Evolutionary conservation across 2,329 filamentous ascomycete species (phyloP).

Genomic region (Intubia oerlemansii): DNA sequence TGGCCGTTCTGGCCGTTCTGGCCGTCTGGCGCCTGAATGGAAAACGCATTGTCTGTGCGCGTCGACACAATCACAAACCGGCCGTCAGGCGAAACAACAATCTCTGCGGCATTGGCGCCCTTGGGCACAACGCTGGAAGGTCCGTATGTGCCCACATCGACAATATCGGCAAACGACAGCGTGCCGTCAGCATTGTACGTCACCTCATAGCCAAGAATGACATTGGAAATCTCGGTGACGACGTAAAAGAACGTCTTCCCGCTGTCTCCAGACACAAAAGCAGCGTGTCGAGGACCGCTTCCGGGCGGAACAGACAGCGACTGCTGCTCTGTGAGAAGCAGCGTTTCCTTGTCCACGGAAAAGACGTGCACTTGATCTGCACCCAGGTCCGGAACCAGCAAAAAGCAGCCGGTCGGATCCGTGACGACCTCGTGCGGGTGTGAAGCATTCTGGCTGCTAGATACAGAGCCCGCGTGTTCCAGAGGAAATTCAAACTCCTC

Average conservation of each 20-base stretch:
- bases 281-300: constrained; percentile 41
- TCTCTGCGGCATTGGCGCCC: constrained; percentile 29
- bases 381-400: constrained; percentile 45
- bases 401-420: constrained; percentile 41
- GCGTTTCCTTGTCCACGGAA: constrained; percentile 24
- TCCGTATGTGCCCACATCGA: constrained; percentile 25
- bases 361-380: constrained; percentile 39
- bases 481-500: constrained; percentile 20
- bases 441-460: constrained; percentile 30
- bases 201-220: constrained; percentile 33
- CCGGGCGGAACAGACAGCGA: constrained; percentile 25
- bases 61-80: constrained; percentile 47
- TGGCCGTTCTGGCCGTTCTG: too few species aligned
- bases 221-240: constrained; percentile 37
- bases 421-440: constrained; percentile 44
- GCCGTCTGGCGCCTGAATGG: constrained; percentile 26
- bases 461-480: constrained; percentile 15
- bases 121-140: constrained; percentile 18
- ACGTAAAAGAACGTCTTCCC: constrained; percentile 34
- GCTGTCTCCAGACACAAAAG: constrained; percentile 28
- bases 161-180: constrained; percentile 24
- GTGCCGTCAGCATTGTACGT: constrained; percentile 22
- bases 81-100: constrained; percentile 33
- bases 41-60: constrained; percentile 36
- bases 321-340: constrained; percentile 17